Percentiles rank a stretch among this genome's conserved stretches.
Evolutionary conservation across 2,329 filamentous ascomycete genomes (phyloP).

Genomic region (Shiraia sp.): DNA sequence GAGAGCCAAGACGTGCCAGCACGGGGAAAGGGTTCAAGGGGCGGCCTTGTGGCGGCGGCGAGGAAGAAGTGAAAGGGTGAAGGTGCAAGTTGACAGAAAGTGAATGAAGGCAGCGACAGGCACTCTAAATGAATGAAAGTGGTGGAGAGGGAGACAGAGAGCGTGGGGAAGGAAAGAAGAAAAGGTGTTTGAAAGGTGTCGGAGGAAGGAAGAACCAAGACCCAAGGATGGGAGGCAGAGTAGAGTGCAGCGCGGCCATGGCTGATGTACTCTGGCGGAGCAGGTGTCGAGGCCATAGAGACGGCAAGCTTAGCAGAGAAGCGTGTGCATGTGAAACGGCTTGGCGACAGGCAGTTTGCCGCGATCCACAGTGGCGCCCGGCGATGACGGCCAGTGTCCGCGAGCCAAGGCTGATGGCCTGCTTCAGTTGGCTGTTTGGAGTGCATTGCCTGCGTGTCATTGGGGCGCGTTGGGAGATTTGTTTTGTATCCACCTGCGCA

Average conservation of each 20-base stretch:
- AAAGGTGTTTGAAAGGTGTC: constrained; percentile 10
- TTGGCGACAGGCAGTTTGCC: constrained; percentile 37
- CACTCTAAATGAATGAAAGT: constrained; percentile 39
- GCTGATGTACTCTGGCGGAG: constrained; percentile 36
- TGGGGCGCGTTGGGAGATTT: constrained; percentile 17
- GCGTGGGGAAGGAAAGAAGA: constrained; percentile 7
- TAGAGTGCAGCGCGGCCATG: constrained; percentile 13
- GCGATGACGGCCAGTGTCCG: constrained; percentile 24
- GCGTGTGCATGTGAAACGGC: constrained; percentile 42
- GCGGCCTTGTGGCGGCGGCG: too few relatives aligned
- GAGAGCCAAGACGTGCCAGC: constrained; percentile 46
- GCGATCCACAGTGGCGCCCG: constrained; percentile 24
- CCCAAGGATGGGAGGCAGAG: constrained; percentile 8
- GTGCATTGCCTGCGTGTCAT: constrained; percentile 15
- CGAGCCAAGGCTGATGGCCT: constrained; percentile 27
- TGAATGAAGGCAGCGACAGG: constrained; percentile 16
- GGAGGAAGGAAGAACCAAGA: constrained; percentile 28
- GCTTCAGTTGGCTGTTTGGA: constrained; percentile 20
- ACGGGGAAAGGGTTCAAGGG: constrained; percentile 30
- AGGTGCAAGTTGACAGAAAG: constrained; percentile 16
- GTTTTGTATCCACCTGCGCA: too few relatives aligned
- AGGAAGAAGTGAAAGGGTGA: constrained; percentile 9
- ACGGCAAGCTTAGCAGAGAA: constrained; percentile 40
- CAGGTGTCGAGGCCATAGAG: constrained; percentile 23
- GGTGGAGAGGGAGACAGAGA: constrained; percentile 13